Conservation (phyloP, 805 yeast genomes). For the Sporopachydermia lactativora region DNA sequence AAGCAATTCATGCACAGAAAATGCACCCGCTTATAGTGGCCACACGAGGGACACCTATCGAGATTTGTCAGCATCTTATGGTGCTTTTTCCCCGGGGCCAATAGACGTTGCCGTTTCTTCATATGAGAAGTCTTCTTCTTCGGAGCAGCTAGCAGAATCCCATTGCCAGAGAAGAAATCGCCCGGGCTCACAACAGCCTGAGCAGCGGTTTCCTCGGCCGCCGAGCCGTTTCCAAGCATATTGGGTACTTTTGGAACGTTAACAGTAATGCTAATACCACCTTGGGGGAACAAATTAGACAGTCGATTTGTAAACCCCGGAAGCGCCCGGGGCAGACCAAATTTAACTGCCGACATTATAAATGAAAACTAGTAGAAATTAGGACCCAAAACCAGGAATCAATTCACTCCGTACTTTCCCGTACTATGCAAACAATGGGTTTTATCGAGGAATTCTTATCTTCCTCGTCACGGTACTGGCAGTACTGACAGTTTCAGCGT, state of each 20-base stretch:
- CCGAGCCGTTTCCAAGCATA: not conserved
- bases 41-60: slow-evolving; percentile 92
- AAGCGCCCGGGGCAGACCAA: slow-evolving; percentile 7
- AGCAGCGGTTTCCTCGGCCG: not conserved
- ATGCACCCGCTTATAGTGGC: slow-evolving; percentile 80
- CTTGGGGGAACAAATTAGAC: slow-evolving; percentile 5
- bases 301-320: slow-evolving; percentile 9
- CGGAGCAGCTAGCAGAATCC: slow-evolving; percentile 81
- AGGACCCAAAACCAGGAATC: too few species aligned
- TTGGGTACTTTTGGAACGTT: not conserved
- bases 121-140: slow-evolving; percentile 85
- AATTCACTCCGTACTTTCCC: too few species aligned
- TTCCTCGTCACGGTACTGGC: too few species aligned
- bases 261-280: slow-evolving; percentile 5
- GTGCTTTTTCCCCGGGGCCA: slow-evolving; percentile 75
- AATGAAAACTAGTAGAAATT: too few species aligned
- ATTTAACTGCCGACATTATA: not conserved
- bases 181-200: not conserved
- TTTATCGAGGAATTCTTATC: too few species aligned
- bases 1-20: slow-evolving; percentile 90
- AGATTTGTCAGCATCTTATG: slow-evolving; percentile 60
- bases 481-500: too few species aligned
- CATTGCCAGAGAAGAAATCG: slow-evolving; percentile 38
- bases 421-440: too few species aligned
- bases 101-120: slow-evolving; percentile 71